A percentile compares a stretch with the other conserved stretches of the same genome.
Conservation (phyloP, 2,329 filamentous ascomycete genomes). For the Alternaria burnsii region DNA sequence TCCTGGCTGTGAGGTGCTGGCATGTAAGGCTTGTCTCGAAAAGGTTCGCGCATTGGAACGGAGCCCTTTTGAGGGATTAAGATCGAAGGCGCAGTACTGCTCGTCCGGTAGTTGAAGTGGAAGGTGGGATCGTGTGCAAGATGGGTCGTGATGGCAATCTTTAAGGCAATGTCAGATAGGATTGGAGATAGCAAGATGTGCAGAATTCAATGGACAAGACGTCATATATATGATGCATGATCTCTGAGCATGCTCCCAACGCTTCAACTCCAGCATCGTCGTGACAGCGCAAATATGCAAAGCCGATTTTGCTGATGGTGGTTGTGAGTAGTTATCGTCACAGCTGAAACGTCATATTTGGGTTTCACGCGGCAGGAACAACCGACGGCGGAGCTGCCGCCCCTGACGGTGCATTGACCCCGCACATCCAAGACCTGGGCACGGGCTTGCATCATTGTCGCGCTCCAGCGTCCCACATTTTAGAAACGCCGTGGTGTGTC, state of each 20-base stretch:
- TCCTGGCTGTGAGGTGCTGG: constrained; percentile 24
- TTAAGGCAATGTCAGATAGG: background rate
- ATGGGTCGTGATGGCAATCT: background rate
- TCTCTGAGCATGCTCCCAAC: background rate
- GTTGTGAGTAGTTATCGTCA: background rate
- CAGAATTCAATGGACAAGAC: background rate
- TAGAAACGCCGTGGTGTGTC: constrained; percentile 12
- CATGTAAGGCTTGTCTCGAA: constrained; percentile 17
- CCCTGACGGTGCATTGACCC: constrained; percentile 6
- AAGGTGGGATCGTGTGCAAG: background rate
- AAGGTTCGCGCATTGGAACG: constrained; percentile 9
- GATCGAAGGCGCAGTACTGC: constrained; percentile 3
- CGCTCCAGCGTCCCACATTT: constrained; percentile 4
- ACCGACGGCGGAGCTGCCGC: background rate
- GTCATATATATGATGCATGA: background rate
- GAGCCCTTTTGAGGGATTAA: background rate
- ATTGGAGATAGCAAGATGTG: background rate
- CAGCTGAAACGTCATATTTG: too few species aligned
- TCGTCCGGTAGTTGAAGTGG: constrained; percentile 5
- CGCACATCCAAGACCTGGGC: background rate
- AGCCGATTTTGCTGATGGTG: background rate
- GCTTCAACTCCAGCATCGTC: background rate
- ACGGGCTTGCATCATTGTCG: constrained; percentile 4
- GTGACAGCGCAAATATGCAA: background rate
- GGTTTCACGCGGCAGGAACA: constrained; percentile 8